These are phyloP conservation scores for Metschnikowia koreensis DNA, from an alignment of 805 yeast species.

Conservation along the genomic window DNA sequence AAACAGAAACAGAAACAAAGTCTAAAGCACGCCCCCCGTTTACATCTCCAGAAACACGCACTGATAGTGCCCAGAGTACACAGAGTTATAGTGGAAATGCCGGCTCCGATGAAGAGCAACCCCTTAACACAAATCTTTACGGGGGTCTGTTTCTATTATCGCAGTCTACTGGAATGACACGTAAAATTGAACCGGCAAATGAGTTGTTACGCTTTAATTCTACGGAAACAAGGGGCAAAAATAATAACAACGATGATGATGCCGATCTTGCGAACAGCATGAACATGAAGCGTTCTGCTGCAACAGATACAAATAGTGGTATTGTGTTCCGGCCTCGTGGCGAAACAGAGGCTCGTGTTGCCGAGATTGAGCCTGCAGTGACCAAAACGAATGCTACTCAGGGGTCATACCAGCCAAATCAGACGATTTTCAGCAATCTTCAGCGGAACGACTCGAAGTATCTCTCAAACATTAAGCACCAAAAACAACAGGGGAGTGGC, in stretches of 20 bases:
- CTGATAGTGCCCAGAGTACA: background rate
- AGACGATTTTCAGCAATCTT: conserved; percentile 40
- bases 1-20: background rate
- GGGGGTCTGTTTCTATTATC: conserved; percentile 44
- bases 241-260: background rate
- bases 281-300: too few species aligned
- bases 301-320: conserved; percentile 20
- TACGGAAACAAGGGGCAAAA: conserved; percentile 4
- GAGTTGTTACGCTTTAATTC: conserved; percentile 1
- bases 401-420: conserved; percentile 42
- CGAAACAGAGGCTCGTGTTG: conserved; percentile 3
- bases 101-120: background rate
- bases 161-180: conserved; percentile 42
- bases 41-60: background rate
- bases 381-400: conserved; percentile 32
- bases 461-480: conserved; percentile 23
- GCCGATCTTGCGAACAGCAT: background rate
- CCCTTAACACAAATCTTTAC: conserved; percentile 26
- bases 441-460: conserved; percentile 41
- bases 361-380: conserved; percentile 29
- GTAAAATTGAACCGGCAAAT: conserved; percentile 26
- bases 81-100: background rate
- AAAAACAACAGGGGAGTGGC: conserved; percentile 9
- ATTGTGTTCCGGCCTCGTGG: conserved; percentile 33
- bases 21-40: background rate